Evolutionary conservation across 805 yeast genomes (phyloP).

Genomic region (Pichia thaimueangensis): DNA sequence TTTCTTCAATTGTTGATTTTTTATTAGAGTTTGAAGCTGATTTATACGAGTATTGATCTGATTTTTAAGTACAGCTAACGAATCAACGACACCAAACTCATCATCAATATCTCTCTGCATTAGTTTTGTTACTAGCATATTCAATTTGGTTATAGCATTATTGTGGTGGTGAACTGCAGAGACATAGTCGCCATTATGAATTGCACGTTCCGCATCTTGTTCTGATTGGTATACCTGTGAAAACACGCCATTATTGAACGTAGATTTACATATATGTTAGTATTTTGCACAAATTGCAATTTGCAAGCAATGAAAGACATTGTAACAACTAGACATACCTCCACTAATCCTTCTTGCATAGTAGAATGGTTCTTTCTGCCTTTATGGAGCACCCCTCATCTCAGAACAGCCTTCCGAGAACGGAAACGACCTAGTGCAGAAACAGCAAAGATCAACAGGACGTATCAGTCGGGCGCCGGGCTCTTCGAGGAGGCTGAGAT

Average conservation of each 20-base stretch:
- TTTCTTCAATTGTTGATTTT: not conserved
- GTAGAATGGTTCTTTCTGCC: no score
- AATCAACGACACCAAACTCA: constrained; percentile 19
- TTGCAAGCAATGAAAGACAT: not conserved
- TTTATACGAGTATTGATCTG: constrained; percentile 20
- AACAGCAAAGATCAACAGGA: no score
- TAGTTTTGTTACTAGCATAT: constrained; percentile 17
- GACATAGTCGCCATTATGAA: constrained; percentile 35
- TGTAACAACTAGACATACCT: constrained; percentile 20
- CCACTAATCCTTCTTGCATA: constrained; percentile 19
- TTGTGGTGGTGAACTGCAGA: constrained; percentile 36
- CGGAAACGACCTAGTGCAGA: no score
- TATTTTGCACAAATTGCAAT: not conserved
- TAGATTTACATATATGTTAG: no score
- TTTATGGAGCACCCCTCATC: no score
- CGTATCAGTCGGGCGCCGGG: no score
- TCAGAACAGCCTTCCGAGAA: no score
- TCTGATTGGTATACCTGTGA: constrained; percentile 43
- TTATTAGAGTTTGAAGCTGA: constrained; percentile 1
- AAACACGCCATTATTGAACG: no score
- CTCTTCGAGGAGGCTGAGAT: no score
- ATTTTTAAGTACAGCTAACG: constrained; percentile 18
- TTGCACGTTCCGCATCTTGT: constrained; percentile 46
- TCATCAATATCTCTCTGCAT: constrained; percentile 11
- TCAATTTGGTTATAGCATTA: constrained; percentile 32